Evolutionary conservation across 805 yeast species (phyloP), one percentile per base, ranked within the genome.

Genomic region (Myxozyma kluyveri): DNA sequence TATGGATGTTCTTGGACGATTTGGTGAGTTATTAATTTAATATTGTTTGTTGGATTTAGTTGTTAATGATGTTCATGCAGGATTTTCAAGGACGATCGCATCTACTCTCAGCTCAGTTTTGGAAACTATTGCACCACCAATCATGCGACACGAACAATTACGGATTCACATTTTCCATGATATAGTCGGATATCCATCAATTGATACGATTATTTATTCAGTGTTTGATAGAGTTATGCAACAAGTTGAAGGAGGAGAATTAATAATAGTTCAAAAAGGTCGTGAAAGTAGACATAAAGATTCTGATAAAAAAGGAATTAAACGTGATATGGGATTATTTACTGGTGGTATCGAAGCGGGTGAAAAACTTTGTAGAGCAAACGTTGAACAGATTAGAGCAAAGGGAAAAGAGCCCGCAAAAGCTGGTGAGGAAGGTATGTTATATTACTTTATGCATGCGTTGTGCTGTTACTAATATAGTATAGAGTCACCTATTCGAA

Each of bases 351-450:
- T 81, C 1, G 78, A 81, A 40, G 95, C 88, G 67, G 97, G 93
- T 12, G 95, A 86, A 63, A 91, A 93, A 67, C 77, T 93, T 53
- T 85, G 95, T 37, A 76, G 80, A 62, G 98, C 97, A 3, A 90
- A 88, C 65, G 75, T 91, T 61, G 57, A 76, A 79, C 73, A 70
- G 69, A 65, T 50, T 72, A 67, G 60, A 67, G 60, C 48, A 63
- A 65, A 52, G 48, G 70, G 58, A 58, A 69, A 62, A 35, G 68
- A 54, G 46, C 61, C 63, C 2, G 49, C 62, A 56, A 65, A 64
- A 48, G 61, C 66, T 38, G 62, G 63, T 26, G 49, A 57, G 47
- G 65, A 60, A 37, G 67, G 64, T 41, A 22, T 23, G 49, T 35
- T 22, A 21, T 24, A 17, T 17, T 21, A 12, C 17, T 26, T 9